Evolutionary conservation across 1,139 yeast species (phyloP).

Genomic region (Kluyveromyces sp.): DNA sequence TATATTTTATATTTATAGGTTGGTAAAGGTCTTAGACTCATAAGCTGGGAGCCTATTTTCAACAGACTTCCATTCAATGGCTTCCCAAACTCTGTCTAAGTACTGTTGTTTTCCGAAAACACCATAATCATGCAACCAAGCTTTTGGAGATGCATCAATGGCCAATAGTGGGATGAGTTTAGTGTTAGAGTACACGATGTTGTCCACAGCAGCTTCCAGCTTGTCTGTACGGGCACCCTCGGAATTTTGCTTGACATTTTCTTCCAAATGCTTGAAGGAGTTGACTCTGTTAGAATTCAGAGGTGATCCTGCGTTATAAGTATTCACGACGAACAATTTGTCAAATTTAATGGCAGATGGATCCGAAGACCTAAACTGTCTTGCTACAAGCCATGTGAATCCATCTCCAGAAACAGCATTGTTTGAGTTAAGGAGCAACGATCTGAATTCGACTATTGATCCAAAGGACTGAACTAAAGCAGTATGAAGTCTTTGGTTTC

Average conservation of each 20-base stretch:
- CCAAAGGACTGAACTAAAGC: conserved; percentile 57
- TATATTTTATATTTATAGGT: not conserved
- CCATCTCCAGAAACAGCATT: conserved; percentile 68
- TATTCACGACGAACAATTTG: conserved; percentile 56
- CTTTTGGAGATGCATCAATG: conserved; percentile 64
- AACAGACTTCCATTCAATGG: conserved; percentile 65
- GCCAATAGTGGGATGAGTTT: conserved; percentile 58
- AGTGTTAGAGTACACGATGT: conserved; percentile 18
- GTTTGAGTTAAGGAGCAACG: conserved; percentile 55
- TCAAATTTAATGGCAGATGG: conserved; percentile 34
- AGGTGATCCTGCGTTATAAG: conserved; percentile 70
- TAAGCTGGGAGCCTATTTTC: conserved; percentile 48
- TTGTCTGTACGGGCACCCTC: conserved; percentile 15
- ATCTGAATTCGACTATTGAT: conserved; percentile 58
- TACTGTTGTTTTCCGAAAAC: conserved; percentile 64
- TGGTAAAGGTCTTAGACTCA: conserved; percentile 3
- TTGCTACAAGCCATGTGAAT: conserved; percentile 65
- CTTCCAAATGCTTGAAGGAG: conserved; percentile 29
- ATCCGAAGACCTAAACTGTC: conserved; percentile 33
- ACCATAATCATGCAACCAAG: conserved; percentile 66
- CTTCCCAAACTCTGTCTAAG: conserved; percentile 62
- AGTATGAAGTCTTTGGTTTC: conserved; percentile 30
- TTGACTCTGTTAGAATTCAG: conserved; percentile 34
- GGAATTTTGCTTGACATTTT: conserved; percentile 23
- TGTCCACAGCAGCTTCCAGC: conserved; percentile 20